These are phyloP conservation scores for Colletotrichum zoysiae DNA, from an alignment of 2,329 filamentous ascomycete genomes.

Conservation along the genomic window DNA sequence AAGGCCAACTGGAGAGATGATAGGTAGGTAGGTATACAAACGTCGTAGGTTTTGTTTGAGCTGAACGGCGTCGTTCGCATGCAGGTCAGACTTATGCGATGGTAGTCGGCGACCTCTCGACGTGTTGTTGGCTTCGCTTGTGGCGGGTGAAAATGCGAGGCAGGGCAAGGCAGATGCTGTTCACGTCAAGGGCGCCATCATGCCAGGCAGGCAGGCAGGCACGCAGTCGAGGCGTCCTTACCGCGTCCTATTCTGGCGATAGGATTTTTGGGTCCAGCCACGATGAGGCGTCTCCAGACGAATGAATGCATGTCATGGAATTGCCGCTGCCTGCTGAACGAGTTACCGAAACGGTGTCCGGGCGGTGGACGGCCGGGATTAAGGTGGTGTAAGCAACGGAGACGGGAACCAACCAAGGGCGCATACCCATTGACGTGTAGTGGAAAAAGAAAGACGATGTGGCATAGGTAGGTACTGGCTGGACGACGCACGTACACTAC, in stretches of 20 bases:
- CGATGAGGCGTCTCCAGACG: background rate
- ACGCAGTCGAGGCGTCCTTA: background rate
- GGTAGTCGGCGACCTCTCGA: conserved; percentile 12
- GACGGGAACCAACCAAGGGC: conserved; percentile 18
- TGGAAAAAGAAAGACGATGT: background rate
- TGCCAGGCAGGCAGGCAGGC: background rate
- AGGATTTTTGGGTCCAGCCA: background rate
- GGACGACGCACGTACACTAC: background rate
- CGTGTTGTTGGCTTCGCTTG: background rate
- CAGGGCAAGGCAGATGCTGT: background rate
- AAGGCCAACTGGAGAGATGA: conserved; percentile 24
- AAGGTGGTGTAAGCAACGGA: conserved; percentile 25
- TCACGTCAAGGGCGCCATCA: background rate
- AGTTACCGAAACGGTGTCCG: conserved; percentile 19
- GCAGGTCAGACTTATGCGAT: conserved; percentile 13
- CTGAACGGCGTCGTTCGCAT: conserved; percentile 15
- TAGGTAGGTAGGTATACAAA: background rate
- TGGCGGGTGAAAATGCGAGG: conserved; percentile 3
- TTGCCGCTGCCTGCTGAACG: background rate
- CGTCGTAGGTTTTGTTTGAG: background rate
- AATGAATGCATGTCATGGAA: background rate
- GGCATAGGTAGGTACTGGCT: background rate
- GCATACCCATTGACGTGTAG: conserved; percentile 17
- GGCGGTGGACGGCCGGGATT: conserved; percentile 14
- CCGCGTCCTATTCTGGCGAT: background rate